Percentiles rank a stretch among this genome's conserved stretches.
Conservation (phyloP, 2,329 filamentous ascomycete genomes). For the Ophiostoma quercus region DNA sequence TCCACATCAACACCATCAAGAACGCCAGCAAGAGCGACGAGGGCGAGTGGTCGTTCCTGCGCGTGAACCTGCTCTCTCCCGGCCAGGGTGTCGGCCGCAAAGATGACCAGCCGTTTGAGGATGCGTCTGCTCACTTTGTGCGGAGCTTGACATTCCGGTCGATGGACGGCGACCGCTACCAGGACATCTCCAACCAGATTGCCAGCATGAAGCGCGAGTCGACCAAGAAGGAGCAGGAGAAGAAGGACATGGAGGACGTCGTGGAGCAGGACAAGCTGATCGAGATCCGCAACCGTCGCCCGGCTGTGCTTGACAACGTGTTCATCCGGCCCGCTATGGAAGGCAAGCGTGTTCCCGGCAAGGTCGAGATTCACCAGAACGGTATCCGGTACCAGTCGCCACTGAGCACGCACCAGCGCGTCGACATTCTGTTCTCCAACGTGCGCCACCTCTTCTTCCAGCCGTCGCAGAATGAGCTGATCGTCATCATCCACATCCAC, state of each 20-base stretch:
- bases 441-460: constrained; percentile 99
- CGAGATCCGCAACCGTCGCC: constrained; percentile 76
- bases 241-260: constrained; percentile 99
- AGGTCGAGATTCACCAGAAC: constrained; percentile 97
- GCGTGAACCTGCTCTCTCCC: constrained; percentile 95
- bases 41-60: constrained; percentile 85
- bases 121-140: constrained; percentile 91
- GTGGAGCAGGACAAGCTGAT: constrained; percentile 97
- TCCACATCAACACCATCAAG: constrained; percentile 97
- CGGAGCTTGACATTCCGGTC: constrained; percentile 93
- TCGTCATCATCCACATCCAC: constrained; percentile 97
- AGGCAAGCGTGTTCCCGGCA: constrained; percentile 91
- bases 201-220: constrained; percentile 93
- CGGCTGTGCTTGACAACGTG: constrained; percentile 84
- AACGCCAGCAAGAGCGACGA: constrained; percentile 98
- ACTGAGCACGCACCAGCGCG: constrained; percentile 71
- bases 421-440: constrained; percentile 96
- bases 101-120: constrained; percentile 96
- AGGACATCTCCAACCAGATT: constrained; percentile 87
- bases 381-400: constrained; percentile 92
- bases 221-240: constrained; percentile 89
- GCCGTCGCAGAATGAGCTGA: constrained; percentile 89
- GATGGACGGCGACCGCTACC: constrained; percentile 79
- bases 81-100: constrained; percentile 96
- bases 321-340: constrained; percentile 94